A percentile compares a stretch with the other conserved stretches of the same genome.
Conservation (phyloP, 441 rosid genomes). For the Raphanus hybrid region DNA sequence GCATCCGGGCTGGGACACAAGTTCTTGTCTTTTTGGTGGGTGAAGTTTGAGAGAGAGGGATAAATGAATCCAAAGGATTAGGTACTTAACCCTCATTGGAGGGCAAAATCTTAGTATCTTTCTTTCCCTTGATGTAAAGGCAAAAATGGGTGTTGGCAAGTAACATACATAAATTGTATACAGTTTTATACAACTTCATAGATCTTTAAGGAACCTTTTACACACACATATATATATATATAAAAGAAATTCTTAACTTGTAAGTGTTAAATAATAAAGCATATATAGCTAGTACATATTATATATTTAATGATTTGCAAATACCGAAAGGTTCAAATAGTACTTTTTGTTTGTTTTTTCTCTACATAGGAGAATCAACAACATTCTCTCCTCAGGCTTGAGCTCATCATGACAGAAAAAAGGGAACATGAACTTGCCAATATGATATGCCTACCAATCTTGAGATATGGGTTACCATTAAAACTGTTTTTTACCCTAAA, state of each 20-base stretch:
- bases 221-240: background rate
- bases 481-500: background rate
- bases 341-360: slow-evolving; percentile 25
- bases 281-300: background rate
- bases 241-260: slow-evolving; percentile 38
- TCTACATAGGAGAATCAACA: slow-evolving; percentile 31
- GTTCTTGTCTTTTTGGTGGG: slow-evolving; percentile 17
- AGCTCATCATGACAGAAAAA: slow-evolving; percentile 27
- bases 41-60: slow-evolving; percentile 16
- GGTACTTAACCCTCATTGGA: slow-evolving; percentile 49
- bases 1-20: slow-evolving; percentile 25
- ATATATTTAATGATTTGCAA: slow-evolving; percentile 22
- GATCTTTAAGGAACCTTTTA: slow-evolving; percentile 40
- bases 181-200: slow-evolving; percentile 5
- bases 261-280: slow-evolving; percentile 13
- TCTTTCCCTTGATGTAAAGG: slow-evolving; percentile 59
- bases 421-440: slow-evolving; percentile 22
- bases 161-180: slow-evolving; percentile 21
- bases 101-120: slow-evolving; percentile 78
- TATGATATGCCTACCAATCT: slow-evolving; percentile 32
- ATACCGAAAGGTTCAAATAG: slow-evolving; percentile 26
- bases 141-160: slow-evolving; percentile 26
- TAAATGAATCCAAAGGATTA: slow-evolving; percentile 33
- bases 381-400: slow-evolving; percentile 26
- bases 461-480: background rate